Evolutionary conservation across 768 basidiomycete genomes (phyloP), one percentile per base, ranked within the genome.

Genomic region (Stropharia rugosoannulata): DNA sequence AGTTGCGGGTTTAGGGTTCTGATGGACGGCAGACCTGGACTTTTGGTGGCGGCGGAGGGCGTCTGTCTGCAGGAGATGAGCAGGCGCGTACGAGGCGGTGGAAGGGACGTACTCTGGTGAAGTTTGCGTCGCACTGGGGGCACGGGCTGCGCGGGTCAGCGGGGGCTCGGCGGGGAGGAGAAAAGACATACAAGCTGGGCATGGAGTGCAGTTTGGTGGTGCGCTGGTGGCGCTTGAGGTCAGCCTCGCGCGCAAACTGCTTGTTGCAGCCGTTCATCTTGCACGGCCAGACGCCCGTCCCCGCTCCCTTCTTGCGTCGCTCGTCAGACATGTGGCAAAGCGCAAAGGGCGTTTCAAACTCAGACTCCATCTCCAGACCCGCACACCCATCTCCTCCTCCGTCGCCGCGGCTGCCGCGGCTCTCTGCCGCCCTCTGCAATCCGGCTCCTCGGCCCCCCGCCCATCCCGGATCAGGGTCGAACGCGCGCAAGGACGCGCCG

Each of bases 191-290:
- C 89, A 86, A 90, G 63, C 82, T 83, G 36, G 89, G 87, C 68
- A 86, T 75, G 3, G 86, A 86, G 72, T 91, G 89, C 46, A 80
- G 69, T 68, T 89, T 91, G 19, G 89, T 90, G 32, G 89, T 91
- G 67, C 87, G 77, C 66, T 90, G 89, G 68, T 91, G 89, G 63
- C 89, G 68, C 75, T 90, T 90, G 59, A 91, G 72, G 75, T 91
- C 89, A 13, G 89, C 89, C 70, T 91, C 89, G 51, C 89, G 80
- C 44, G 87, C 89, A 65, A 91, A 91, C 66, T 88, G 83, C 70
- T 90, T 91, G 72, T 82, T 84, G 73, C 89, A 91, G 29, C 87
- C 89, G 65, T 85, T 81, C 66, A 91, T 90, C 68, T 83, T 84
- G 76, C 89, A 91, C 6, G 89, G 87, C 89, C 89, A 91, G 45